Conservation (phyloP, 2,329 filamentous ascomycete species). For the Trichoderma asperellum region DNA sequence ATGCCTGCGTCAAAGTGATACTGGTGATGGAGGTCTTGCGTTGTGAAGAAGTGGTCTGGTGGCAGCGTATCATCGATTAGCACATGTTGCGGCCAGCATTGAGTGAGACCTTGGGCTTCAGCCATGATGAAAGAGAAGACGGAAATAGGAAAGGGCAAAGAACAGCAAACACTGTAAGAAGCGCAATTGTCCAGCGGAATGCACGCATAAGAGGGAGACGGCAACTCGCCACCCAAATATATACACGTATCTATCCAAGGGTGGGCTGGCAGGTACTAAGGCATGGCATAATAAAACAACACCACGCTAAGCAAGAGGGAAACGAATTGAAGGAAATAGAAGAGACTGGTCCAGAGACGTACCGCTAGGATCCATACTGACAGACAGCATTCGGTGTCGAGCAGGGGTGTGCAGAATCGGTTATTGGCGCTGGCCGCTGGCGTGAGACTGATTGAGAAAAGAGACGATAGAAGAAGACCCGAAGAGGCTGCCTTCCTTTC, state of each 20-base stretch:
- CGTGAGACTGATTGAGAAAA: neutral
- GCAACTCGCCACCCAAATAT: neutral
- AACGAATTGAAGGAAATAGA: neutral
- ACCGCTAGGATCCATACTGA: slow-evolving; percentile 12
- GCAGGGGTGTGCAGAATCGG: neutral
- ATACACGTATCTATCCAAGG: neutral
- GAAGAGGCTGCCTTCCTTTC: neutral
- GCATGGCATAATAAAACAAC: neutral
- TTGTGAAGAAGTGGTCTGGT: slow-evolving; percentile 22
- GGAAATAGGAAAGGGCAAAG: neutral
- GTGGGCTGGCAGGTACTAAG: neutral
- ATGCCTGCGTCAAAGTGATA: slow-evolving; percentile 14
- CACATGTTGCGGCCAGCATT: slow-evolving; percentile 7
- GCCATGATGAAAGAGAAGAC: neutral
- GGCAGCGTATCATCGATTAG: slow-evolving; percentile 3
- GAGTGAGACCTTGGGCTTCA: neutral
- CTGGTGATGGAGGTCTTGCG: slow-evolving; percentile 7
- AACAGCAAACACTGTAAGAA: neutral
- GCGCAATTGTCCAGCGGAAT: neutral
- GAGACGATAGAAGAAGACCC: neutral
- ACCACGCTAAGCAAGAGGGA: neutral
- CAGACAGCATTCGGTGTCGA: neutral
- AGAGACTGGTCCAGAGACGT: neutral
- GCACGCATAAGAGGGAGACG: neutral
- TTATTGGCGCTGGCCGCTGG: neutral